Conservation (phyloP, 257 asterid genomes). For the Phtheirospermum japonicum region DNA sequence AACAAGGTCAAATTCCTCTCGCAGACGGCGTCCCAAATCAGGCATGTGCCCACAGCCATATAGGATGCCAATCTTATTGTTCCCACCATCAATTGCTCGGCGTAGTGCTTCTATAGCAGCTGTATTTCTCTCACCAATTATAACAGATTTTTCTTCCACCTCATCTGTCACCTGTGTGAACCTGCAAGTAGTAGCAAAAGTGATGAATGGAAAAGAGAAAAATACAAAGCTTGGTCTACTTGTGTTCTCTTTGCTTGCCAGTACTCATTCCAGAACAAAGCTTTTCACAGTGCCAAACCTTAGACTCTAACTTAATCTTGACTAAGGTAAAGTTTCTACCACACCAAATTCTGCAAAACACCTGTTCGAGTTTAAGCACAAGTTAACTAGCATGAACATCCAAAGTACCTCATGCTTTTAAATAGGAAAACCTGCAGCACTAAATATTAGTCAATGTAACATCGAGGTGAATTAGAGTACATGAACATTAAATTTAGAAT, state of each 20-base stretch:
- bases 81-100: conserved; percentile 61
- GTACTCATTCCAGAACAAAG: neutral
- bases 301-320: too few relatives aligned
- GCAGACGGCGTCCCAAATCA: conserved; percentile 77
- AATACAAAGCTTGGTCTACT: neutral
- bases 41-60: conserved; percentile 99
- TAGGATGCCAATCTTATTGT: conserved; percentile 78
- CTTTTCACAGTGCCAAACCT: neutral
- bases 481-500: too few relatives aligned
- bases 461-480: too few relatives aligned
- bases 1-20: conserved; percentile 74
- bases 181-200: conserved; percentile 34
- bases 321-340: too few relatives aligned
- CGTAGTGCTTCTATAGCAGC: conserved; percentile 74
- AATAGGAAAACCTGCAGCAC: too few relatives aligned
- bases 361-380: neutral
- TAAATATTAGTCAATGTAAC: too few relatives aligned
- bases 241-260: neutral
- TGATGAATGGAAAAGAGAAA: neutral
- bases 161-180: conserved; percentile 73
- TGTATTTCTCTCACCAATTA: conserved; percentile 89
- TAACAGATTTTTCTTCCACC: conserved; percentile 84
- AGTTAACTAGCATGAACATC: neutral
- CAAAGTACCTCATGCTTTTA: too few relatives aligned
- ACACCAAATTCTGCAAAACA: neutral